Evolutionary conservation across 441 rosid species (phyloP), one percentile per base, ranked within the genome.

Genomic region (Eugenia klotzschiana): DNA sequence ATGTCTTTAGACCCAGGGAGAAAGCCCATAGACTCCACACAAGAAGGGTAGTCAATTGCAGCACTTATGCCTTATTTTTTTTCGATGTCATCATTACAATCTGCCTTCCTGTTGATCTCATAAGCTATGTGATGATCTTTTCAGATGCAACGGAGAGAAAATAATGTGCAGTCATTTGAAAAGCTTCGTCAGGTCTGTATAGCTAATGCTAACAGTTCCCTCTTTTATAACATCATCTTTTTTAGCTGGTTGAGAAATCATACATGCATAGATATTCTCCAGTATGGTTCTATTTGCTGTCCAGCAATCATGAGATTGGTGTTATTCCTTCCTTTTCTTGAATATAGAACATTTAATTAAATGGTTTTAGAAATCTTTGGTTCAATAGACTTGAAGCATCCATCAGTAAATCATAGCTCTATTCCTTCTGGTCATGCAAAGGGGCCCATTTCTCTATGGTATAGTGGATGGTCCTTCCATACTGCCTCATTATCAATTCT

Each of bases 81-180:
- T 69, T 69, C 25, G 7, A 37, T 69, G 37, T 20, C 40, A 69
- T 69, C 23, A 20, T 18, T 20, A 20, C 0, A 0, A 69, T 69
- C 14, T 33, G 46, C 77, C 15, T 69, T 64, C 41, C 82, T 50
- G 46, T 40, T 4, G 23, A n/a, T 29, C n/a, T 82, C 40, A 29
- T n/a, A 81, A 26, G n/a, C 14, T 64, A 7, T 50, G 29, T 82
- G 25, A 26, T 72, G 43, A 51, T 88, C 54, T 81, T 73, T 80
- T 82, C 25, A 96, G 98, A 95, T 96, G 98, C 98, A 96, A 87
- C 91, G 99, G 89, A 94, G 99, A 90, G 99, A 97, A 90, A 97
- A 95, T 87, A 95, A 95, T 84, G 98, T 92, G 84, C 98, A 95
- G 85, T 97, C 98, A 85, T 97, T 97, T 91, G 98, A 97, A 89